These are phyloP conservation scores for Diaporthe caulivora DNA, from an alignment of 2,329 filamentous ascomycete genomes.

Conservation along the genomic window DNA sequence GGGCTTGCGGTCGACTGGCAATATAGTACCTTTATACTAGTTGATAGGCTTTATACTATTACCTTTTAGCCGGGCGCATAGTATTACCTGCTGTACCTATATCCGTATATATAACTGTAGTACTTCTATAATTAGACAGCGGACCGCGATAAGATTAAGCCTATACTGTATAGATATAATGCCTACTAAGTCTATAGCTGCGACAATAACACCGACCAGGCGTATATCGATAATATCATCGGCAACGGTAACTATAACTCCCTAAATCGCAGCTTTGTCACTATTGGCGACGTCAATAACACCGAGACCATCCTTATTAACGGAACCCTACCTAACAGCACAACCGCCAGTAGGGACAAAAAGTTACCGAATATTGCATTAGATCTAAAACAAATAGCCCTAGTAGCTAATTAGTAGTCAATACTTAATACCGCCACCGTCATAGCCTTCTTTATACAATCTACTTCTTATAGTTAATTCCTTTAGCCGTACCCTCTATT, in stretches of 20 bases:
- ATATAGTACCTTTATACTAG: no score
- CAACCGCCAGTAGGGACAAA: conserved; percentile 63
- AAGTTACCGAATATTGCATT: conserved; percentile 56
- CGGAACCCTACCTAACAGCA: conserved; percentile 79
- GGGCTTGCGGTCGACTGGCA: no score
- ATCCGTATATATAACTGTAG: conserved; percentile 65
- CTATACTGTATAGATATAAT: conserved; percentile 73
- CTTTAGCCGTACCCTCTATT: no score
- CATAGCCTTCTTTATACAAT: no score
- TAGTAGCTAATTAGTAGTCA: no score
- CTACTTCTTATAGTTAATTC: no score
- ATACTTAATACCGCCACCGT: no score
- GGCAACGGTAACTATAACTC: conserved; percentile 72
- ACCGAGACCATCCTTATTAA: conserved; percentile 77
- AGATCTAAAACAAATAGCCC: no score
- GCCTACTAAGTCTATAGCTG: conserved; percentile 71
- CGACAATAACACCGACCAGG: conserved; percentile 73
- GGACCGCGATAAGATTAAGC: conserved; percentile 68
- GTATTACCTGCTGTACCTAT: conserved; percentile 72
- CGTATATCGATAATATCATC: conserved; percentile 72
- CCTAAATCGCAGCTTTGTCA: conserved; percentile 73
- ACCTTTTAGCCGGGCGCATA: conserved; percentile 77
- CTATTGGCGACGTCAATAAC: conserved; percentile 72
- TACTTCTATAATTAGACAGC: conserved; percentile 63
- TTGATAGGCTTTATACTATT: no score